phyloP scores from a whole-genome alignment of 176 grass and related monocot genomes.

The Poa pratensis region DNA sequence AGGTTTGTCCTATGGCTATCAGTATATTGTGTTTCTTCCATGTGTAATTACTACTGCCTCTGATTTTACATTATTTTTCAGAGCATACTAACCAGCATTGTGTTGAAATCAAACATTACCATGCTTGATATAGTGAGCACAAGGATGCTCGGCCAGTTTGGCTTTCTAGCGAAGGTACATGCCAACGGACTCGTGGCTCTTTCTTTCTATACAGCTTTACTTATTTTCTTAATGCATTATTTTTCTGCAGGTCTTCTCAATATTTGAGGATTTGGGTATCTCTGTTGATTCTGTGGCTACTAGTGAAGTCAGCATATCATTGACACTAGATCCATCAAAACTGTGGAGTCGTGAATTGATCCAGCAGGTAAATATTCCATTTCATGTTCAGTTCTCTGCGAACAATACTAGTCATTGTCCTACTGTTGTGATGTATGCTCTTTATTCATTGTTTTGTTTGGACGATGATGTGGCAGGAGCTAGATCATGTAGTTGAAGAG shows the following conservation, averaged over 20 bases:
- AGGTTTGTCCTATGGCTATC: slow-evolving; percentile 53
- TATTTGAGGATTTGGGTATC: slow-evolving; percentile 97
- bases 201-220: neutral
- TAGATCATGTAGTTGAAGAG: slow-evolving; percentile 85
- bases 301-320: slow-evolving; percentile 97
- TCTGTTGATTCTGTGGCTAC: slow-evolving; percentile 96
- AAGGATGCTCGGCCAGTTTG: slow-evolving; percentile 91
- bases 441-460: slow-evolving; percentile 8
- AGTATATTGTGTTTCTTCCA: slow-evolving; percentile 23
- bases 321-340: slow-evolving; percentile 89
- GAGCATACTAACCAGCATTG: slow-evolving; percentile 92
- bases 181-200: neutral
- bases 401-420: neutral
- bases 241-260: slow-evolving; percentile 81
- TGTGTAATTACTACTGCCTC: slow-evolving; percentile 14
- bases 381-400: neutral
- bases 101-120: slow-evolving; percentile 96
- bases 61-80: slow-evolving; percentile 47
- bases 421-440: neutral
- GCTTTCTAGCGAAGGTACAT: slow-evolving; percentile 91
- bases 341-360: slow-evolving; percentile 90
- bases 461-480: slow-evolving; percentile 62
- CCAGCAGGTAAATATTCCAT: slow-evolving; percentile 62
- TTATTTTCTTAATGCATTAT: slow-evolving; percentile 15
- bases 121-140: slow-evolving; percentile 99